A percentile compares a stretch with the other conserved stretches of the same genome.
Conservation (phyloP, 768 basidiomycete genomes). For the Auriscalpium vulgare region DNA sequence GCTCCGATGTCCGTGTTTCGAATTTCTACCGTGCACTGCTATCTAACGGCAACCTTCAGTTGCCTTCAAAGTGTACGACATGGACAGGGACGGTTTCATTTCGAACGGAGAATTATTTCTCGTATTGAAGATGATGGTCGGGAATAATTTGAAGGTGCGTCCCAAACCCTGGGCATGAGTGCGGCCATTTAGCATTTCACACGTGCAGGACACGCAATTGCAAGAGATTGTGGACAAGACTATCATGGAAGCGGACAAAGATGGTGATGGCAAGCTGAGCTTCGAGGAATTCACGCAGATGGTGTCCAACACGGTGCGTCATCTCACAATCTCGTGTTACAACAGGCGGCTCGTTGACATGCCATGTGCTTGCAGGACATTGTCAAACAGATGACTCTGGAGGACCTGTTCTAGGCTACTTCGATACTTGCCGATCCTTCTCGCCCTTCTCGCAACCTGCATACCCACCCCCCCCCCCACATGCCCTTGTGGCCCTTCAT, state of each 20-base stretch:
- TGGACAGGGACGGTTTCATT: constrained; percentile 95
- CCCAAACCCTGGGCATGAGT: background rate
- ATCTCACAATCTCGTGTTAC: background rate
- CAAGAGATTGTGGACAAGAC: constrained; percentile 99
- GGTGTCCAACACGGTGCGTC: constrained; percentile 88
- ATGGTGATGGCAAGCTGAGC: constrained; percentile 93
- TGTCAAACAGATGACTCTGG: constrained; percentile 97
- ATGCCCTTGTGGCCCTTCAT: constrained; percentile 3
- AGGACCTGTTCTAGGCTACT: constrained; percentile 67
- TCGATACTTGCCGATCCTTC: background rate
- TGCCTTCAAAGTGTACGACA: constrained; percentile 99
- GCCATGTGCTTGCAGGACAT: constrained; percentile 58
- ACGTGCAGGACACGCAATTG: constrained; percentile 82
- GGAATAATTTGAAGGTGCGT: constrained; percentile 90
- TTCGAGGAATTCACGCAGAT: constrained; percentile 97
- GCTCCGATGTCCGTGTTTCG: constrained; percentile 64
- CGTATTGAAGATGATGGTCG: constrained; percentile 99
- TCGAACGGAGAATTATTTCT: constrained; percentile 98
- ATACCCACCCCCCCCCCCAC: constrained; percentile 2
- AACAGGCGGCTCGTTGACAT: background rate
- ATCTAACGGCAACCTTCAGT: constrained; percentile 39
- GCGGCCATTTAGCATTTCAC: no score
- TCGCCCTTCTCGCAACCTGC: background rate
- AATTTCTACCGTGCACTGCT: background rate
- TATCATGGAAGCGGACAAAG: constrained; percentile 98